phyloP scores from a whole-genome alignment of 2,329 filamentous ascomycete species.

The Fusarium tanahbumbuense region DNA sequence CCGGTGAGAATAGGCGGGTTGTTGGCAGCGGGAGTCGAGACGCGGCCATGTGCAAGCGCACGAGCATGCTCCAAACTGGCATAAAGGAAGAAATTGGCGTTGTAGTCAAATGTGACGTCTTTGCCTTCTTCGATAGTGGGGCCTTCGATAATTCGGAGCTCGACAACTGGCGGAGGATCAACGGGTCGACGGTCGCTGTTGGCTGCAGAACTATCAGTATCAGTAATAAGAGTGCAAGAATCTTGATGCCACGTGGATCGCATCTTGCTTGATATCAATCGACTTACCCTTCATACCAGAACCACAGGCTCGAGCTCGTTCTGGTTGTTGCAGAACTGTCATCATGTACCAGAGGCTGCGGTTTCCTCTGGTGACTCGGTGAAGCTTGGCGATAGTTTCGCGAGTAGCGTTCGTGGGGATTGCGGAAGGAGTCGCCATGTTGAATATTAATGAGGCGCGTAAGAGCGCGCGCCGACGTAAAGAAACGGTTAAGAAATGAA shows the following conservation, averaged over 20 bases:
- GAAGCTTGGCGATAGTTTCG: conserved; percentile 60
- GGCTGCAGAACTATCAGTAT: conserved; percentile 46
- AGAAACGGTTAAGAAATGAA: conserved; percentile 28
- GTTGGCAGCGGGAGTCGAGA: conserved; percentile 73
- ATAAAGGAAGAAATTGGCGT: conserved; percentile 97
- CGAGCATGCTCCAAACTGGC: conserved; percentile 90
- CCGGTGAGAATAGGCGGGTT: conserved; percentile 89
- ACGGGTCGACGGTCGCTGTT: conserved; percentile 84
- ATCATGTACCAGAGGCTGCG: conserved; percentile 84
- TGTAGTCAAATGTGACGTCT: conserved; percentile 89
- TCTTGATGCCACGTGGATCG: neutral
- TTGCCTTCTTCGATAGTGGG: conserved; percentile 68
- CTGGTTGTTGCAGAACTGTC: conserved; percentile 91
- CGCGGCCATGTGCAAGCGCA: conserved; percentile 82
- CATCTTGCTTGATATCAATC: neutral
- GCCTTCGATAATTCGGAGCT: conserved; percentile 86
- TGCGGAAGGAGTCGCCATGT: conserved; percentile 50
- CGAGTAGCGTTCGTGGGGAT: conserved; percentile 47
- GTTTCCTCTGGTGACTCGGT: conserved; percentile 73
- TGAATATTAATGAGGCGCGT: conserved; percentile 31
- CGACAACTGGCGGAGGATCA: conserved; percentile 93
- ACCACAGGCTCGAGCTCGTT: conserved; percentile 93
- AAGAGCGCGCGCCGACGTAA: conserved; percentile 16
- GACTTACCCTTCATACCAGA: conserved; percentile 91
- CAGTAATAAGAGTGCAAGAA: neutral